Evolutionary conservation across 768 basidiomycete genomes (phyloP).

Genomic region (Mycena olivaceomarginata): DNA sequence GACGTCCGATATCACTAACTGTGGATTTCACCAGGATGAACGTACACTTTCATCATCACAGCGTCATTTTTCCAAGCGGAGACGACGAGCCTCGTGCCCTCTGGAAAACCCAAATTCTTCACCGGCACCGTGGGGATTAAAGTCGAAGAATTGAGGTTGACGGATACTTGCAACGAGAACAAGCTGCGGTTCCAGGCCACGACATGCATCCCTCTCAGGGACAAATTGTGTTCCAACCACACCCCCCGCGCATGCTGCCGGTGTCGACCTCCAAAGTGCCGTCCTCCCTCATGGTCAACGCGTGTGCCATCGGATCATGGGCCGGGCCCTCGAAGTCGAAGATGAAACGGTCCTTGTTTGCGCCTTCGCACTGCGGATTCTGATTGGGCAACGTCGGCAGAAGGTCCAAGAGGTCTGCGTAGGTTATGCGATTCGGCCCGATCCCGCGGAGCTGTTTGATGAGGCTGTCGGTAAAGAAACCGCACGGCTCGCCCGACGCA

Average conservation of each 20-base stretch:
- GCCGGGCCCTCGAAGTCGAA: constrained; percentile 27
- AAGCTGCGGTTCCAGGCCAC: not conserved
- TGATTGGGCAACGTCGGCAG: constrained; percentile 40
- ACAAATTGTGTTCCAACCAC: constrained; percentile 39
- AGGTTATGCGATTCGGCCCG: constrained; percentile 35
- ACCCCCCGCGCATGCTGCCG: constrained; percentile 29
- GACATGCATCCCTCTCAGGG: not conserved
- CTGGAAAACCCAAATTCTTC: not conserved
- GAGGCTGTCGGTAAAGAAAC: constrained; percentile 39
- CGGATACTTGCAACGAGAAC: constrained; percentile 26
- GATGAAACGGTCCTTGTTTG: constrained; percentile 33
- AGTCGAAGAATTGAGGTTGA: constrained; percentile 22
- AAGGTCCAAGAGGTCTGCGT: constrained; percentile 28
- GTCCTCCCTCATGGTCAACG: constrained; percentile 22
- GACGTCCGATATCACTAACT: constrained; percentile 24
- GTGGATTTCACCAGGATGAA: constrained; percentile 5
- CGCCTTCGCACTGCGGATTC: constrained; percentile 42
- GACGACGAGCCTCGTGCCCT: constrained; percentile 20
- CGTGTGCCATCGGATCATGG: not conserved
- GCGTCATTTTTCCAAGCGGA: constrained; percentile 39
- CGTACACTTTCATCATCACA: constrained; percentile 36
- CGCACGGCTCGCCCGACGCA: constrained; percentile 25
- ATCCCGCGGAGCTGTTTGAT: constrained; percentile 27
- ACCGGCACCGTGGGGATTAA: constrained; percentile 7
- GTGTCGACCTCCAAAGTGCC: constrained; percentile 23